Evolutionary conservation across 2,329 filamentous ascomycete species (phyloP).

Genomic region (Apiospora saccharicola): DNA sequence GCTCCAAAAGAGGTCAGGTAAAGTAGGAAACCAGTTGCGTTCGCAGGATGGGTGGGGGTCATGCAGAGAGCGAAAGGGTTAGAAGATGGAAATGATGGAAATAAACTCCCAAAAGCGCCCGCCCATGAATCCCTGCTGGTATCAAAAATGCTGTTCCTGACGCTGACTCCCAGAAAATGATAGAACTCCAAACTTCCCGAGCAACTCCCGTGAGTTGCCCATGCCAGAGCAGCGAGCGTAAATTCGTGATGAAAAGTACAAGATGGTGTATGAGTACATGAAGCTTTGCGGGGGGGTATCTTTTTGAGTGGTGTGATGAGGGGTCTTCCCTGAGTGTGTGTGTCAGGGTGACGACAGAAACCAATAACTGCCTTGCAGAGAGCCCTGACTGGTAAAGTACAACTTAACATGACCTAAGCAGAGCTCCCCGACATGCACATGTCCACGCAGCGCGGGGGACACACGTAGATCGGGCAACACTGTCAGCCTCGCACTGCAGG

Average conservation of each 20-base stretch:
- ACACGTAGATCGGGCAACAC: background rate
- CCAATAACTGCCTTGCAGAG: background rate
- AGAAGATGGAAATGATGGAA: background rate
- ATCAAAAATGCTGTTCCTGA: conserved; percentile 17
- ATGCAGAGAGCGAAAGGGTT: background rate
- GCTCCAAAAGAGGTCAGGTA: background rate
- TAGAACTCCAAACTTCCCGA: background rate
- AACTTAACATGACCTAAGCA: background rate
- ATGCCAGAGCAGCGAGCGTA: conserved; percentile 19
- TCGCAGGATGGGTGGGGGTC: conserved; percentile 3
- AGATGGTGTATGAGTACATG: conserved; percentile 18
- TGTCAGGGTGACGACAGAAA: background rate
- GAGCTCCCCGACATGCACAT: background rate
- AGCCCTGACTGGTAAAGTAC: background rate
- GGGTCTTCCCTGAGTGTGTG: background rate
- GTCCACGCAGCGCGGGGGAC: conserved; percentile 2
- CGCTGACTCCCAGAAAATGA: conserved; percentile 6
- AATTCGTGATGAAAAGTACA: conserved; percentile 9
- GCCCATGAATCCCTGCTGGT: conserved; percentile 4
- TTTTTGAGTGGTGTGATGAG: background rate
- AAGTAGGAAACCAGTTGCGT: background rate
- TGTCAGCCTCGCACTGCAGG: conserved; percentile 10
- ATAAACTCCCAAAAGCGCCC: conserved; percentile 17
- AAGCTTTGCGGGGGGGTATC: background rate
- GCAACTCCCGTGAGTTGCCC: conserved; percentile 1